phyloP scores from a whole-genome alignment of 352 stramenopile genomes.

The Phytophthora tentaculata region DNA sequence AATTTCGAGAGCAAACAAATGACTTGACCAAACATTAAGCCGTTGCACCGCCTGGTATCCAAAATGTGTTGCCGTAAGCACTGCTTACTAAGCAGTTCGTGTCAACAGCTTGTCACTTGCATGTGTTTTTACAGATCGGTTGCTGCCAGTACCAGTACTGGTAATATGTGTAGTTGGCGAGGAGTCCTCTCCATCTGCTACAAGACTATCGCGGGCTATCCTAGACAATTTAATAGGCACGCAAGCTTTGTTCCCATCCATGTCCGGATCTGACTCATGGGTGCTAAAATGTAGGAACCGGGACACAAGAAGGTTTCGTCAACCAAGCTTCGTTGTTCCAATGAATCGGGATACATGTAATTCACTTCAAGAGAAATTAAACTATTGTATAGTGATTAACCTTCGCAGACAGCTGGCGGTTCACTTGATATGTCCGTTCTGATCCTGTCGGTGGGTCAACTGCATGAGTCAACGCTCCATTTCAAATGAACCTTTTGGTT shows the following conservation, averaged over 20 bases:
- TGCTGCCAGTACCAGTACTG: too few species aligned
- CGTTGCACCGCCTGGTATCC: too few species aligned
- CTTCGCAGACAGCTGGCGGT: not conserved
- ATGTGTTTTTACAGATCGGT: too few species aligned
- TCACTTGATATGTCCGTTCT: conserved; percentile 6
- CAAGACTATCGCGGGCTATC: conserved; percentile 7
- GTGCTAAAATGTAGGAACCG: conserved; percentile 4
- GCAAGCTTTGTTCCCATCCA: conserved; percentile 9
- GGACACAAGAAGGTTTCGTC: not conserved
- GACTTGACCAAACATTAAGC: too few species aligned
- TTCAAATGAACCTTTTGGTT: conserved; percentile 15
- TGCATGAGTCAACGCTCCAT: not conserved
- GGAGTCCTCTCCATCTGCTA: not conserved
- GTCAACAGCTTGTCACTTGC: not conserved
- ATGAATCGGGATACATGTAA: not conserved
- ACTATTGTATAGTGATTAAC: conserved; percentile 4
- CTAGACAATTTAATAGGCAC: not conserved
- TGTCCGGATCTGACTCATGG: conserved; percentile 16
- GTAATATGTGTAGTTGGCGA: not conserved
- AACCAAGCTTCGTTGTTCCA: not conserved
- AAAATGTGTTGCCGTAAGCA: too few species aligned
- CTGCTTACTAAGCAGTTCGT: not conserved
- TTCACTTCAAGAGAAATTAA: too few species aligned
- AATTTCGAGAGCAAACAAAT: not conserved
- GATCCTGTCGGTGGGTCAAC: not conserved